Evolutionary conservation across 805 yeast species (phyloP).

Genomic region (Candida ulmi): DNA sequence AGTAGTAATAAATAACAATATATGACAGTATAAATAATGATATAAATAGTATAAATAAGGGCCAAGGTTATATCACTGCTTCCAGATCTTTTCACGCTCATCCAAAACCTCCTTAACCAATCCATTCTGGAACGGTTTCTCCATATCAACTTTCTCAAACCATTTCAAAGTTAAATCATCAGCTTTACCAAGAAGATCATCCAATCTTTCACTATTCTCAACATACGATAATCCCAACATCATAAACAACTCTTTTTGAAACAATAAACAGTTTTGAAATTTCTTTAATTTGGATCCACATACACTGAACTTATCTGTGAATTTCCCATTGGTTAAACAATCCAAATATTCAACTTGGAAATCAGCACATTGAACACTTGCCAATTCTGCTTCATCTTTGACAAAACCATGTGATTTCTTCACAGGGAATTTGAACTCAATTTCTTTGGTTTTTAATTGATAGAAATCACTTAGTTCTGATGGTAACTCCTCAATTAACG

Average conservation of each 20-base stretch:
- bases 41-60: too few relatives aligned
- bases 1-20: too few relatives aligned
- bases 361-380: slow-evolving; percentile 17
- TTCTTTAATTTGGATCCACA: slow-evolving; percentile 10
- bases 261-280: slow-evolving; percentile 12
- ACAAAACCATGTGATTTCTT: neutral
- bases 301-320: slow-evolving; percentile 12
- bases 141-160: slow-evolving; percentile 3
- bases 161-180: slow-evolving; percentile 14
- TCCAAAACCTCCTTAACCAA: slow-evolving; percentile 8
- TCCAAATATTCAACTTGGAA: slow-evolving; percentile 14
- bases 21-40: too few relatives aligned
- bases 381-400: neutral
- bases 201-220: slow-evolving; percentile 5
- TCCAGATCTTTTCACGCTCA: slow-evolving; percentile 17
- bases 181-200: slow-evolving; percentile 10
- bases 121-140: slow-evolving; percentile 4
- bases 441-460: neutral
- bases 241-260: slow-evolving; percentile 13
- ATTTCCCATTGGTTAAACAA: slow-evolving; percentile 16
- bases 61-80: neutral
- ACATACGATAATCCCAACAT: slow-evolving; percentile 12
- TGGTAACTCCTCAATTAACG: neutral
- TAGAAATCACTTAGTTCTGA: neutral
- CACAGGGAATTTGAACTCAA: neutral